Base-by-base conservation (phyloP, 2,329 filamentous ascomycete genomes). In the Sclerotinia sclerotiorum region DNA sequence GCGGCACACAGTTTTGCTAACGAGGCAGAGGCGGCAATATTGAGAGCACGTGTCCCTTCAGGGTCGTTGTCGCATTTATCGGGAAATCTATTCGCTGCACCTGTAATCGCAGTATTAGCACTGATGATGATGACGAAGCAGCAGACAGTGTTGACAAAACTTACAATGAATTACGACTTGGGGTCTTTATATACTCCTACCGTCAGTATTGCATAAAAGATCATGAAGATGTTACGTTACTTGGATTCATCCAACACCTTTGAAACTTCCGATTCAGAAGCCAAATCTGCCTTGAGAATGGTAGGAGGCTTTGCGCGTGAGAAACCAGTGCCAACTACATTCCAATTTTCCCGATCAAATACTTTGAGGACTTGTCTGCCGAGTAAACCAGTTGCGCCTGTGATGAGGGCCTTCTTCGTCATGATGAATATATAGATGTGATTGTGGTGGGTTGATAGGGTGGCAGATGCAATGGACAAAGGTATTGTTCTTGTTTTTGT, bases 51-150 rank as follows among this genome's bases (percentile, higher is more conserved):
- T 3, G 93, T 92, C 66, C 87, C 90, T 69, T 89, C 86, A 3
- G 93, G 93, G 77, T 97, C 87, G 72, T 87, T 85, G 74, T 93
- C 90, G 76, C 93, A 94, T 77, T 90, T 90, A 79, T 97, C 93
- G 2, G 94, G 93, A 75, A 90, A 96, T 70, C 92, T 88, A 79
- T 97, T 94, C 57, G 93, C 93, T 52, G 93, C 94, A 77, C 91
- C 91, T 94, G 67, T 19, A 62, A 67, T 39, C 10, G 56, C 15
- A 39, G n/a, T 61, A 56, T 67, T 52, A 67, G 46, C 7, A 27
- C 21, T 46, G 57, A 27, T 46, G 39, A 54, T 4, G 24, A 27
- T 19, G 19, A 42, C 49, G 7, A 62, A n/a, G 27, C 48, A 54
- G 39, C 4, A 19, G 6, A 13, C 5, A 21, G 17, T 17, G 32